phyloP scores from a whole-genome alignment of 306 rosid genomes.

The Cucurbita pepo region DNA sequence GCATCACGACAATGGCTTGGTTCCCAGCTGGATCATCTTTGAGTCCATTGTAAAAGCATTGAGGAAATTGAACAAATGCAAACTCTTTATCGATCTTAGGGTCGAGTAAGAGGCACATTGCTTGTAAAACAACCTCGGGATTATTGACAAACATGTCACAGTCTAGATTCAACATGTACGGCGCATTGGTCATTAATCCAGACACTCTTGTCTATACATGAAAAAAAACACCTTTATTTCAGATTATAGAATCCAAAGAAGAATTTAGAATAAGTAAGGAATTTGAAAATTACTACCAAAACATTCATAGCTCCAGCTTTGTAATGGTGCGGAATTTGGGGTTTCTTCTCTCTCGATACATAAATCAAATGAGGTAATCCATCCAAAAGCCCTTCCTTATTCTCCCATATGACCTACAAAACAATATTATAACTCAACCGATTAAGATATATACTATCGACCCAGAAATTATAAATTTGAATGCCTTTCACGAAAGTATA shows the following conservation, averaged over 20 bases:
- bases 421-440: too few species aligned
- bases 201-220: slow-evolving; percentile 5
- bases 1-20: background rate
- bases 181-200: slow-evolving; percentile 58
- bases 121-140: slow-evolving; percentile 25
- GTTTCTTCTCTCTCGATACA: slow-evolving; percentile 51
- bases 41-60: slow-evolving; percentile 21
- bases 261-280: background rate
- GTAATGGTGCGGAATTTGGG: slow-evolving; percentile 37
- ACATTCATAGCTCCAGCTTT: slow-evolving; percentile 76
- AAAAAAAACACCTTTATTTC: too few species aligned
- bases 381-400: slow-evolving; percentile 17
- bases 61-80: slow-evolving; percentile 52
- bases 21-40: slow-evolving; percentile 63
- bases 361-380: slow-evolving; percentile 45
- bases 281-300: slow-evolving; percentile 13
- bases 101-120: slow-evolving; percentile 31
- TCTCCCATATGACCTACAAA: slow-evolving; percentile 39
- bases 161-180: slow-evolving; percentile 48
- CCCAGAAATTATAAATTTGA: too few species aligned
- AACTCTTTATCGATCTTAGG: slow-evolving; percentile 25
- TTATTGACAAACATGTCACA: slow-evolving; percentile 59
- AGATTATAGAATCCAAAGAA: too few species aligned
- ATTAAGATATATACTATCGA: too few species aligned
- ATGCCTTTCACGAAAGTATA: too few species aligned